Base-by-base conservation (phyloP, 1,284 basidiomycete species). In the Pseudozyma hubeiensis region DNA sequence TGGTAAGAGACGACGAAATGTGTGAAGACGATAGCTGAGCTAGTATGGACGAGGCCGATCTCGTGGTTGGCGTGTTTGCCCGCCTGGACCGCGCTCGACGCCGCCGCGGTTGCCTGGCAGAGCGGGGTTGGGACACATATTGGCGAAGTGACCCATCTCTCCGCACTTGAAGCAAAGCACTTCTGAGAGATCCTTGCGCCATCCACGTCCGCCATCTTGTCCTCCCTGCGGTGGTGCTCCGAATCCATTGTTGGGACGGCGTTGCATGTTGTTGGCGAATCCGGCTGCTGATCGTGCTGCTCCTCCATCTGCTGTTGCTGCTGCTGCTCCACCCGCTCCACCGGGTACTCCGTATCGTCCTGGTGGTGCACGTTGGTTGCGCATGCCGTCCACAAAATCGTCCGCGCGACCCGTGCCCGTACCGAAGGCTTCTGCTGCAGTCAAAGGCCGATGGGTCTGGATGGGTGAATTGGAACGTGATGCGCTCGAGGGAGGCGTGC, bases 91-190 rank as follows among this genome's bases (percentile, higher is more conserved):
- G 9, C 77, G 59, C 41, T 80, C 78, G 31, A 72, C 30, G n/a
- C 78, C 78, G n/a, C 78, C 78, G 14, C 78, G 59, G 43, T 80
- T 70, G 40, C 81, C 82, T 10, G 79, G 78, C 2, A 68, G 66
- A 30, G 72, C 67, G 2, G 78, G 75, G 37, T 82, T 78, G 11
- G 78, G 72, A 53, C 82, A 84, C 54, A 62, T 64, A 65, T 83
- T 84, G 35, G 82, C 82, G 72, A 81, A 84, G 54, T 84, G 81
- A 16, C 81, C 81, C 29, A 64, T 64, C 33, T 82, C 80, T 19
- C 81, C 80, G 44, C 81, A 82, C 63, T 84, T 84, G 73, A 79
- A 84, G 60, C 82, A 84, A 4, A 79, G 63, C 11, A 83, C 79
- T 40, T 80, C 77, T 24, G 56, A 76, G 14, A 81, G 61, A 49